phyloP scores from a whole-genome alignment of 2,329 filamentous ascomycete genomes.

The Ampelomyces quisqualis region DNA sequence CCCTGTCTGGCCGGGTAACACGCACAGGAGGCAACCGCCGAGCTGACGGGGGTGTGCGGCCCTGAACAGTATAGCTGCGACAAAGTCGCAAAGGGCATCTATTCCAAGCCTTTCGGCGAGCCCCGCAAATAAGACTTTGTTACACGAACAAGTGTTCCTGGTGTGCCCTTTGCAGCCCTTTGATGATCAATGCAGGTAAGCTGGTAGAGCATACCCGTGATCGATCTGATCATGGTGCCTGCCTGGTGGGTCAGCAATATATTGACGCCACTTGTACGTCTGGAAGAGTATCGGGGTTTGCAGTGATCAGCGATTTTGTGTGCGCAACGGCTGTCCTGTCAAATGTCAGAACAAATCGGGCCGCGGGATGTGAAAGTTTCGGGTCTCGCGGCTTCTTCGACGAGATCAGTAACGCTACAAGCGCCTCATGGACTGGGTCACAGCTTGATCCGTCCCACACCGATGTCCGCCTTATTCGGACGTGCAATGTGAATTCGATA shows the following conservation, averaged over 20 bases:
- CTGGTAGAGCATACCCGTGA: too few species aligned
- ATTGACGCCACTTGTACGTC: constrained; percentile 1
- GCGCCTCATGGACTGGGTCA: background rate
- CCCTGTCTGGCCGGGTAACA: constrained; percentile 10
- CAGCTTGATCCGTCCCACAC: constrained; percentile 6
- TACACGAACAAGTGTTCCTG: constrained; percentile 1
- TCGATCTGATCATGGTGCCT: too few species aligned
- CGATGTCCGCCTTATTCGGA: constrained; percentile 6
- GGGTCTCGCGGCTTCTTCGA: background rate
- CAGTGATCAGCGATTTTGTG: constrained; percentile 1
- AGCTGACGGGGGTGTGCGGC: constrained; percentile 11
- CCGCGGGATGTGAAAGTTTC: constrained; percentile 6
- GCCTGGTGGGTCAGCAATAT: constrained; percentile 1
- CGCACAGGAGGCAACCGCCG: constrained; percentile 15
- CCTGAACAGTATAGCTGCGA: background rate
- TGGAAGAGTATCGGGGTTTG: too few species aligned
- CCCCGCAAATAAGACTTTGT: background rate
- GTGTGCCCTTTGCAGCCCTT: background rate
- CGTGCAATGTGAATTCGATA: constrained; percentile 1
- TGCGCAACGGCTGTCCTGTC: constrained; percentile 12
- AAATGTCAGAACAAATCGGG: constrained; percentile 24
- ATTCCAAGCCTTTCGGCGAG: background rate
- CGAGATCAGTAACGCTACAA: constrained; percentile 4
- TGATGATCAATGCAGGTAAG: background rate
- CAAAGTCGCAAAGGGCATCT: too few species aligned